These are phyloP conservation scores for Moniliophthora roreri DNA, from an alignment of 1,284 basidiomycete genomes.

Conservation along the genomic window DNA sequence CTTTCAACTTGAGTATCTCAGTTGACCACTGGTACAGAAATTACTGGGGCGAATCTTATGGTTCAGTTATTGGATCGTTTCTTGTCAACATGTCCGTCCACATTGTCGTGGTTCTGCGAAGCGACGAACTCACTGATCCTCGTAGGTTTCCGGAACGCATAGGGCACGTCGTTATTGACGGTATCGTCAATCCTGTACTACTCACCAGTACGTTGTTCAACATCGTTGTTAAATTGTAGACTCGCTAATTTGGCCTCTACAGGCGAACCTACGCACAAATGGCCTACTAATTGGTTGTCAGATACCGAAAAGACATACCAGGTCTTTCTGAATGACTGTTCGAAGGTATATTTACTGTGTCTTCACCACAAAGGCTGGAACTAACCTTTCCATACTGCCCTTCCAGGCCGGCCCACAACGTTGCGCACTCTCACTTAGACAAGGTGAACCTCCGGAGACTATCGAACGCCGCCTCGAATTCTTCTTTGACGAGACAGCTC, in stretches of 20 bases:
- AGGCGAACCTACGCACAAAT: constrained; percentile 34
- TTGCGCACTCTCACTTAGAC: constrained; percentile 27
- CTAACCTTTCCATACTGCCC: not conserved
- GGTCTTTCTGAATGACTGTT: constrained; percentile 33
- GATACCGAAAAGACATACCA: constrained; percentile 31
- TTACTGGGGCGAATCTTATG: constrained; percentile 25
- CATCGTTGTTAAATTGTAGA: not conserved
- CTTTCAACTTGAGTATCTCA: not conserved
- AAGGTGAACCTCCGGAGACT: constrained; percentile 23
- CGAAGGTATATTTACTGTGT: constrained; percentile 21
- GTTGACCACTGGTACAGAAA: constrained; percentile 17
- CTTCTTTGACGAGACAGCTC: constrained; percentile 33
- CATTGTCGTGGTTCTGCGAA: not conserved
- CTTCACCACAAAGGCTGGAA: not conserved
- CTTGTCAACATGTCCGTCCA: constrained; percentile 26
- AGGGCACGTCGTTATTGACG: constrained; percentile 23
- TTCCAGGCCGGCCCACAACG: constrained; percentile 28
- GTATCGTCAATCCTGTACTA: constrained; percentile 22
- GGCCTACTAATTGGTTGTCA: constrained; percentile 30
- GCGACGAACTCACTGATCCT: not conserved
- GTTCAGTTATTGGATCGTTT: constrained; percentile 23
- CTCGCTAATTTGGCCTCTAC: not conserved
- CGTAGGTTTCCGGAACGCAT: constrained; percentile 23
- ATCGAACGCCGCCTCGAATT: constrained; percentile 31
- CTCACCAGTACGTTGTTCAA: constrained; percentile 27